Percentiles rank a stretch among this genome's conserved stretches.
Evolutionary conservation across 2,329 filamentous ascomycete genomes (phyloP).

Genomic region (Botrytis sinoallii): DNA sequence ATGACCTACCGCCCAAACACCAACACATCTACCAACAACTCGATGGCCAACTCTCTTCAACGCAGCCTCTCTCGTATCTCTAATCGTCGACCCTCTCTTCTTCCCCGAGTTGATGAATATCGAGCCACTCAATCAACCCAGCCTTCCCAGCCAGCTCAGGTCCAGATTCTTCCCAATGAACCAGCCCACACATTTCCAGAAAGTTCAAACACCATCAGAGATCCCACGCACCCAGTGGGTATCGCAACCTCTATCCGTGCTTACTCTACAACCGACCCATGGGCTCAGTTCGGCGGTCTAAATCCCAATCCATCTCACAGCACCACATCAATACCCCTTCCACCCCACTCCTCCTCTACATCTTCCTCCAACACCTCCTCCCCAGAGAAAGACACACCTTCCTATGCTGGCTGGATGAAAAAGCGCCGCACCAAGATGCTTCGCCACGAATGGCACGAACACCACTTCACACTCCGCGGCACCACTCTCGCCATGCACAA

Average conservation of each 20-base stretch:
- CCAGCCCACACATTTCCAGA: conserved; percentile 9
- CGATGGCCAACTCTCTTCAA: conserved; percentile 20
- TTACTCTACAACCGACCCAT: conserved; percentile 14
- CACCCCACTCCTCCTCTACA: conserved; percentile 21
- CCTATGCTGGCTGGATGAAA: conserved; percentile 85
- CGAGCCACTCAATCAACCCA: conserved; percentile 35
- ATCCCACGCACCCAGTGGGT: not conserved
- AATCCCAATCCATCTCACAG: conserved; percentile 31
- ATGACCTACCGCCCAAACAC: conserved; percentile 68
- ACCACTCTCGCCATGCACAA: conserved; percentile 75
- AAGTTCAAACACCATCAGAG: not conserved
- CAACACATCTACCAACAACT: conserved; percentile 20
- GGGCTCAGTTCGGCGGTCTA: conserved; percentile 17
- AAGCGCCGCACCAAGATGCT: conserved; percentile 88
- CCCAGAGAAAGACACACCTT: conserved; percentile 48
- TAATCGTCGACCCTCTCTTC: conserved; percentile 63
- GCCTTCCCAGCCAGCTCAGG: not conserved
- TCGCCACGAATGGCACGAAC: conserved; percentile 89
- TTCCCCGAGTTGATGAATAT: conserved; percentile 69
- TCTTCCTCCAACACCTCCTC: conserved; percentile 27
- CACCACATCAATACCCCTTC: conserved; percentile 24
- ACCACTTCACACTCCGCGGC: conserved; percentile 81
- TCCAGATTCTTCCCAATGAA: not conserved
- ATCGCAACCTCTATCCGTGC: conserved; percentile 9
- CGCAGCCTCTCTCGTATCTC: conserved; percentile 47